Conservation (phyloP, 2,329 filamentous ascomycete species). For the Talaromyces albobiverticillius region DNA sequence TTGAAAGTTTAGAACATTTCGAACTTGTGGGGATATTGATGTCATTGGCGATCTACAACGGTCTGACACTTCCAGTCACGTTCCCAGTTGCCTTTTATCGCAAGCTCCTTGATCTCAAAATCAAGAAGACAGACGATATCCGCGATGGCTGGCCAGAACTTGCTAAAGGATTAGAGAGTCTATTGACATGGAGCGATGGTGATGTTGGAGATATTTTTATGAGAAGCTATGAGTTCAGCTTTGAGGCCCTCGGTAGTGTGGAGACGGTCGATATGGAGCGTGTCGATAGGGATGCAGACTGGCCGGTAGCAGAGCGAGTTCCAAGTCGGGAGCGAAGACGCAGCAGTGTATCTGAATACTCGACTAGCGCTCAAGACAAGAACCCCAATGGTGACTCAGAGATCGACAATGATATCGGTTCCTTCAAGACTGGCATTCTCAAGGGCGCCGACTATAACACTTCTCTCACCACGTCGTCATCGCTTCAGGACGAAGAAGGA, state of each 20-base stretch:
- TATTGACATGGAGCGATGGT: slow-evolving; percentile 78
- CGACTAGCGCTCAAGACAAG: not conserved
- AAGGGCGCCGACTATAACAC: slow-evolving; percentile 25
- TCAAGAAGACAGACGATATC: slow-evolving; percentile 71
- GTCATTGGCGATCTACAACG: slow-evolving; percentile 88
- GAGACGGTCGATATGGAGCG: slow-evolving; percentile 56
- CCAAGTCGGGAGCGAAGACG: slow-evolving; percentile 10
- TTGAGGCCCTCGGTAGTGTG: slow-evolving; percentile 54
- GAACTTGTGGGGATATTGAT: slow-evolving; percentile 86
- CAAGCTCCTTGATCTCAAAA: slow-evolving; percentile 68
- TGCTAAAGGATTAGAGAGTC: slow-evolving; percentile 66
- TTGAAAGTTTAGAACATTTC: slow-evolving; percentile 84
- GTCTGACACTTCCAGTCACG: slow-evolving; percentile 82
- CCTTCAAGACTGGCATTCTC: slow-evolving; percentile 19
- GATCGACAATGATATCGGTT: slow-evolving; percentile 1
- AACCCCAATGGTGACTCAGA: not conserved
- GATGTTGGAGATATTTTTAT: slow-evolving; percentile 78
- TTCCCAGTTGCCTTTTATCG: slow-evolving; percentile 84
- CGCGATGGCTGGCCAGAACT: slow-evolving; percentile 84
- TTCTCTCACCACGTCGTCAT: slow-evolving; percentile 24
- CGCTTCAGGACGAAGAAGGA: slow-evolving; percentile 42
- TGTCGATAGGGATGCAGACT: slow-evolving; percentile 33
- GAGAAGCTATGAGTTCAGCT: slow-evolving; percentile 82
- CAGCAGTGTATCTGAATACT: slow-evolving; percentile 12
- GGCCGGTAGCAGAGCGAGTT: slow-evolving; percentile 24